Percentiles rank a stretch among this genome's conserved stretches.
Conservation (phyloP, 768 basidiomycete genomes). For the Cytidiella melzeri region DNA sequence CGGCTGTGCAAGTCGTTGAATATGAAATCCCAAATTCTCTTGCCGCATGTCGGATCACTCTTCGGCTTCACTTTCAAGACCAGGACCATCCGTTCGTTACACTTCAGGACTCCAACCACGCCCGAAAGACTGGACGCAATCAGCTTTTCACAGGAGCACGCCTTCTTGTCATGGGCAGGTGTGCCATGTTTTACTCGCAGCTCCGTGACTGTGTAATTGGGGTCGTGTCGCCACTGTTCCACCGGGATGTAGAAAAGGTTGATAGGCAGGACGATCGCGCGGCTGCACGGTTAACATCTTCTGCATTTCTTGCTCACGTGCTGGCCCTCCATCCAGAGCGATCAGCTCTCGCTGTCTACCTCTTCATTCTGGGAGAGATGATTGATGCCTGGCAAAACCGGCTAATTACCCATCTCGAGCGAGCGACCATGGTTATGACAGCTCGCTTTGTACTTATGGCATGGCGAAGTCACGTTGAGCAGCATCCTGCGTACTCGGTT, state of each 20-base stretch:
- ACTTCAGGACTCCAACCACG: conserved; percentile 33
- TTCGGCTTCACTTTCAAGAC: neutral
- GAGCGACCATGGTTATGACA: conserved; percentile 20
- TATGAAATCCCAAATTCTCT: no score
- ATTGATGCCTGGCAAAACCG: conserved; percentile 26
- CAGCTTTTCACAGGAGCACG: conserved; percentile 30
- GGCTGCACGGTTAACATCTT: conserved; percentile 34
- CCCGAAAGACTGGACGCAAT: conserved; percentile 30
- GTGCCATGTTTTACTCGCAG: conserved; percentile 14
- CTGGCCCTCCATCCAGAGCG: neutral
- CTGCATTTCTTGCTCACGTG: conserved; percentile 21
- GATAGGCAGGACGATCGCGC: conserved; percentile 42
- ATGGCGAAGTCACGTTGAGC: conserved; percentile 13
- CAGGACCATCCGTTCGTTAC: conserved; percentile 21
- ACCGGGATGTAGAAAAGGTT: conserved; percentile 31
- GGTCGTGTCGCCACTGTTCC: conserved; percentile 28
- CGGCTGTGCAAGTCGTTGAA: no score
- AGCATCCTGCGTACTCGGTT: conserved; percentile 12
- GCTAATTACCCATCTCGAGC: conserved; percentile 16
- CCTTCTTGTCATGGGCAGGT: conserved; percentile 20
- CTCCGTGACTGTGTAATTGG: no score
- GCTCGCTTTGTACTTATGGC: conserved; percentile 20
- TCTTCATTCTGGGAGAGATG: conserved; percentile 31
- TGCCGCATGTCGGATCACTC: neutral
- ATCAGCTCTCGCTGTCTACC: conserved; percentile 26